Conservation (phyloP, 345 rosid genomes). For the Cardamine resedifolia region DNA sequence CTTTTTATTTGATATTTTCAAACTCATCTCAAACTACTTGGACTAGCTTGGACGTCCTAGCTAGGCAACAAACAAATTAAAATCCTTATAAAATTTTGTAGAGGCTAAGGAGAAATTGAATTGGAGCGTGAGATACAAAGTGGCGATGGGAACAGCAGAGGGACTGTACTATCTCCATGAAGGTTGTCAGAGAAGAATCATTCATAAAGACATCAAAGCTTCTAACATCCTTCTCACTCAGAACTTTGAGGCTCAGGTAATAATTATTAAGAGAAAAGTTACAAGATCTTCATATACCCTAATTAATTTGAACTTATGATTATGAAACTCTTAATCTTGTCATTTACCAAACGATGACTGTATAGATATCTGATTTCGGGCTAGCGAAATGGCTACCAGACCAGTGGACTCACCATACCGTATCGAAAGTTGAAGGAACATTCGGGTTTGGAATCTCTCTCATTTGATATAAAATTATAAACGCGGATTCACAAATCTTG, state of each 20-base stretch:
- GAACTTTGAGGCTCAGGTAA: constrained; percentile 84
- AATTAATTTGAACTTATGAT: background rate
- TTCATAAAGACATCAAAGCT: constrained; percentile 94
- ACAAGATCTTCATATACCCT: background rate
- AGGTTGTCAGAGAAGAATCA: constrained; percentile 88
- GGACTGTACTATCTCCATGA: constrained; percentile 87
- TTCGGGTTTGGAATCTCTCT: constrained; percentile 62
- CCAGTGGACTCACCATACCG: constrained; percentile 86
- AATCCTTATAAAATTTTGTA: constrained; percentile 23
- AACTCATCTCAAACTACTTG: background rate
- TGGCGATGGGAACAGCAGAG: constrained; percentile 76
- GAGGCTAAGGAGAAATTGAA: constrained; percentile 61
- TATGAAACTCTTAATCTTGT: background rate
- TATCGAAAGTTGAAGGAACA: constrained; percentile 86
- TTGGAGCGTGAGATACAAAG: constrained; percentile 68
- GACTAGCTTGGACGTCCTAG: background rate
- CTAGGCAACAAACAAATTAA: background rate
- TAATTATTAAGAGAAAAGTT: background rate
- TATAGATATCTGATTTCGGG: constrained; percentile 97
- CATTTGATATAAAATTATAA: background rate
- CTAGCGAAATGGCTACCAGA: constrained; percentile 97
- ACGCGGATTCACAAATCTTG: background rate
- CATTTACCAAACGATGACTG: background rate
- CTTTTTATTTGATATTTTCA: background rate
- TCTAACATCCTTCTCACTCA: constrained; percentile 79